phyloP scores from a whole-genome alignment of 2,329 filamentous ascomycete genomes.

The Pseudocercospora fuligena region DNA sequence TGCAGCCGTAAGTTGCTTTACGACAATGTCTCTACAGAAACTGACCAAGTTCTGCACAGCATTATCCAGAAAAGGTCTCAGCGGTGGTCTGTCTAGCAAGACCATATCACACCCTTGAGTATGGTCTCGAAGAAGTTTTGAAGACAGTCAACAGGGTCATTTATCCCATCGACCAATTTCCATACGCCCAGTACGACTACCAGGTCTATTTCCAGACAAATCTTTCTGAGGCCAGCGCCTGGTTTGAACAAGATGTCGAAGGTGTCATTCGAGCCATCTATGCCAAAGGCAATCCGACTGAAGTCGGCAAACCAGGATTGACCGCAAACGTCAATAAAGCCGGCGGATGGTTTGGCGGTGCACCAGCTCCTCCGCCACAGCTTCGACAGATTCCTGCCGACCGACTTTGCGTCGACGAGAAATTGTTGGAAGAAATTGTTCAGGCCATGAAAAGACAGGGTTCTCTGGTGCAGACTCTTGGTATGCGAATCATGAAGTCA shows the following conservation, averaged over 20 bases:
- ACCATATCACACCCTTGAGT: conserved; percentile 49
- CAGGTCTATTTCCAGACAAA: conserved; percentile 38
- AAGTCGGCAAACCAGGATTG: conserved; percentile 32
- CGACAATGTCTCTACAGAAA: neutral
- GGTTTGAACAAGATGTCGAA: conserved; percentile 27
- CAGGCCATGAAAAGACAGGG: conserved; percentile 46
- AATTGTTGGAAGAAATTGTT: conserved; percentile 33
- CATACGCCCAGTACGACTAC: conserved; percentile 44
- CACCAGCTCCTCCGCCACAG: conserved; percentile 24
- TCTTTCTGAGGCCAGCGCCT: conserved; percentile 26
- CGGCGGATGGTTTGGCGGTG: conserved; percentile 40
- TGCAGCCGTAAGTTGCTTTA: conserved; percentile 6
- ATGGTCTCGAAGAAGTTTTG: conserved; percentile 44
- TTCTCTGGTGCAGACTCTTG: conserved; percentile 45
- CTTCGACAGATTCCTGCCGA: conserved; percentile 37
- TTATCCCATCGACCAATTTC: conserved; percentile 51
- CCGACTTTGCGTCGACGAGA: conserved; percentile 30
- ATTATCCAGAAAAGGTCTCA: conserved; percentile 41
- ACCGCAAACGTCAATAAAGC: conserved; percentile 22
- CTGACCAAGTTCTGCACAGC: conserved; percentile 5
- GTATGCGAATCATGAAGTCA: conserved; percentile 51
- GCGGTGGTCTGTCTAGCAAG: conserved; percentile 42
- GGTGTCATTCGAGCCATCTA: conserved; percentile 35
- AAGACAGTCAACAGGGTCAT: conserved; percentile 48
- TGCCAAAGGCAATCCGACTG: conserved; percentile 29